Evolutionary conservation across 2,329 filamentous ascomycete species (phyloP).

Genomic region (Apiospora malaysiana): DNA sequence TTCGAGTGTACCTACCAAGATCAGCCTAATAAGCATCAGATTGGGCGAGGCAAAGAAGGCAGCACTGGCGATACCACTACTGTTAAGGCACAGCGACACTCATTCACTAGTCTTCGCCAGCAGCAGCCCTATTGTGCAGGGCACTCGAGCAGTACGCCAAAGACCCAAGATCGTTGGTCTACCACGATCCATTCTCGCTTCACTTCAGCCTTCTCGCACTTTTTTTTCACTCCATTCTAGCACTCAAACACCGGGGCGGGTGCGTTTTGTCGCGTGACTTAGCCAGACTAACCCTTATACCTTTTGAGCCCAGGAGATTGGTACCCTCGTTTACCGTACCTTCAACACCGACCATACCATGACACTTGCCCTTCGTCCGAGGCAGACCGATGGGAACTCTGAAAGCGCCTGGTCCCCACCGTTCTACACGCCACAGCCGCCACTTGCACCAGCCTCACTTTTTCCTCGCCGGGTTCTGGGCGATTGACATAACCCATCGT

Average conservation of each 20-base stretch:
- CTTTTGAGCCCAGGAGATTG: not conserved
- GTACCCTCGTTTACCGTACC: not conserved
- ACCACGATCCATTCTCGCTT: not conserved
- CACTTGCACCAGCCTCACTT: conserved; percentile 21
- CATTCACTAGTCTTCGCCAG: not conserved
- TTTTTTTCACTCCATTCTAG: not conserved
- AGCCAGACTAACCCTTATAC: conserved; percentile 5
- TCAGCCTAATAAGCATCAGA: conserved; percentile 12
- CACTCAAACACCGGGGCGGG: conserved; percentile 8
- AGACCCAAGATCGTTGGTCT: not conserved
- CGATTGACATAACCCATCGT: conserved; percentile 6
- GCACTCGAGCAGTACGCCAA: not conserved
- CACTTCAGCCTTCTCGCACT: conserved; percentile 2
- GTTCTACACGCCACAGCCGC: conserved; percentile 17
- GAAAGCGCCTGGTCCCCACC: conserved; percentile 16
- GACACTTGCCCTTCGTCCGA: conserved; percentile 15
- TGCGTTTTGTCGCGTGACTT: conserved; percentile 9
- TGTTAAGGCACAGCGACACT: not conserved
- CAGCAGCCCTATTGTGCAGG: not conserved
- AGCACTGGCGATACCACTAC: conserved; percentile 1
- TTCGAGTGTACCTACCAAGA: not conserved
- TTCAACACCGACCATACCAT: conserved; percentile 17
- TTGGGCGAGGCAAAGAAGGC: conserved; percentile 5
- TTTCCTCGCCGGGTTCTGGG: conserved; percentile 14
- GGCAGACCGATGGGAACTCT: conserved; percentile 13